Conservation (phyloP, 805 yeast genomes). For the Zygosaccharomyces rouxii region DNA sequence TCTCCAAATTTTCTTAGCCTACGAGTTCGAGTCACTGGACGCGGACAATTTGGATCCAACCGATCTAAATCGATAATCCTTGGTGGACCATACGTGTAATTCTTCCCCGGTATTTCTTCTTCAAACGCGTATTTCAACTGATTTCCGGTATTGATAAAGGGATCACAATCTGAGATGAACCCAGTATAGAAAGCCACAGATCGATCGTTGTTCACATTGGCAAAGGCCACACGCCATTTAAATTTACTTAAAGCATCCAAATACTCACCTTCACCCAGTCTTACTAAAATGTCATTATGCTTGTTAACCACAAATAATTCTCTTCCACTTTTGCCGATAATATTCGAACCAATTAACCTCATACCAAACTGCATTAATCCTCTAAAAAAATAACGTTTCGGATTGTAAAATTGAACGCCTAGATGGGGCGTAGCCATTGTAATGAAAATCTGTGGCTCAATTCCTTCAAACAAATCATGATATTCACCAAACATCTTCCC, state of each 20-base stretch:
- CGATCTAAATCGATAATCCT: constrained; percentile 25
- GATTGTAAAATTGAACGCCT: constrained; percentile 50
- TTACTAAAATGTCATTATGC: constrained; percentile 41
- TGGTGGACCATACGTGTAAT: constrained; percentile 23
- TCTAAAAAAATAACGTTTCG: constrained; percentile 27
- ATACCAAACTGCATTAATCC: constrained; percentile 30
- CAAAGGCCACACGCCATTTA: constrained; percentile 53
- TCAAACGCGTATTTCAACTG: constrained; percentile 45
- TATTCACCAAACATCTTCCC: constrained; percentile 57
- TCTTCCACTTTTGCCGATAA: constrained; percentile 64
- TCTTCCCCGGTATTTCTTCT: constrained; percentile 33
- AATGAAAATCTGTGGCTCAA: constrained; percentile 59
- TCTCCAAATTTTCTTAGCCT: constrained; percentile 10
- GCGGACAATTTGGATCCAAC: constrained; percentile 15
- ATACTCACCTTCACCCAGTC: constrained; percentile 40
- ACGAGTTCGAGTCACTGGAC: constrained; percentile 3
- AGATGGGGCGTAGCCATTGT: constrained; percentile 81
- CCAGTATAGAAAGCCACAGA: constrained; percentile 86
- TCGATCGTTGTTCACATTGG: constrained; percentile 78
- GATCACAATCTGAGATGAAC: constrained; percentile 66
- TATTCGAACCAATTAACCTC: constrained; percentile 49
- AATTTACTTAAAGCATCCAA: constrained; percentile 54
- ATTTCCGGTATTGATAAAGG: constrained; percentile 60
- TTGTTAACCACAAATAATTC: constrained; percentile 61
- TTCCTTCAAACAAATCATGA: constrained; percentile 48